phyloP scores from a whole-genome alignment of 768 basidiomycete species.

The Psilocybe tampanensis region DNA sequence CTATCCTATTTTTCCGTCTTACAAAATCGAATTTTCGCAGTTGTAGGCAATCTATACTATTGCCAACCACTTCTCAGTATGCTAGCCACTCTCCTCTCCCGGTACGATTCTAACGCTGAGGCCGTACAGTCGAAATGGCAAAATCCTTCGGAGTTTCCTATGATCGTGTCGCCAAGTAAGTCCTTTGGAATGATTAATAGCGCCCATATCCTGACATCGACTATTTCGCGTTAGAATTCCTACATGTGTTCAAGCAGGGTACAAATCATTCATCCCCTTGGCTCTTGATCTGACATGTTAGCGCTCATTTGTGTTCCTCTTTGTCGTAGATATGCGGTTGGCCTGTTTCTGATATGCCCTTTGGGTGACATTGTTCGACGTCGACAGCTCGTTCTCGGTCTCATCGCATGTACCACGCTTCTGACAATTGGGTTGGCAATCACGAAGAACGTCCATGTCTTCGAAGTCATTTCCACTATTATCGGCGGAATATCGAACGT shows the following conservation, averaged over 20 bases:
- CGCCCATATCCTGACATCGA: neutral
- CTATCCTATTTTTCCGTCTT: neutral
- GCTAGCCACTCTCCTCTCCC: neutral
- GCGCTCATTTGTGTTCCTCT: neutral
- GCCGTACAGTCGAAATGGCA: conserved; percentile 38
- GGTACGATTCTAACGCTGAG: neutral
- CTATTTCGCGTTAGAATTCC: conserved; percentile 51
- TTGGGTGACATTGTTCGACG: conserved; percentile 84
- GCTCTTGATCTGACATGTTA: neutral
- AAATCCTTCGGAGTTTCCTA: conserved; percentile 22
- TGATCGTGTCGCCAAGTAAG: conserved; percentile 20
- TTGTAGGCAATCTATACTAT: conserved; percentile 13
- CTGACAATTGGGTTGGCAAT: conserved; percentile 74
- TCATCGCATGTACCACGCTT: conserved; percentile 52
- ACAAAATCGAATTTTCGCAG: neutral
- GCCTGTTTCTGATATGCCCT: conserved; percentile 75
- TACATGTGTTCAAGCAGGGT: conserved; percentile 70
- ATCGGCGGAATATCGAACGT: conserved; percentile 74
- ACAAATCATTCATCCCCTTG: conserved; percentile 15
- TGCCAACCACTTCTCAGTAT: conserved; percentile 10
- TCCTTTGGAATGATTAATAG: neutral
- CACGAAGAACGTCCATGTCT: conserved; percentile 57
- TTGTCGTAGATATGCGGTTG: conserved; percentile 62
- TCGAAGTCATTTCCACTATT: conserved; percentile 69
- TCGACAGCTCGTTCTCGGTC: conserved; percentile 63